Evolutionary conservation across 352 stramenopile species (phyloP), one percentile per base, ranked within the genome.

Genomic region (Pythium pyrilobum): DNA sequence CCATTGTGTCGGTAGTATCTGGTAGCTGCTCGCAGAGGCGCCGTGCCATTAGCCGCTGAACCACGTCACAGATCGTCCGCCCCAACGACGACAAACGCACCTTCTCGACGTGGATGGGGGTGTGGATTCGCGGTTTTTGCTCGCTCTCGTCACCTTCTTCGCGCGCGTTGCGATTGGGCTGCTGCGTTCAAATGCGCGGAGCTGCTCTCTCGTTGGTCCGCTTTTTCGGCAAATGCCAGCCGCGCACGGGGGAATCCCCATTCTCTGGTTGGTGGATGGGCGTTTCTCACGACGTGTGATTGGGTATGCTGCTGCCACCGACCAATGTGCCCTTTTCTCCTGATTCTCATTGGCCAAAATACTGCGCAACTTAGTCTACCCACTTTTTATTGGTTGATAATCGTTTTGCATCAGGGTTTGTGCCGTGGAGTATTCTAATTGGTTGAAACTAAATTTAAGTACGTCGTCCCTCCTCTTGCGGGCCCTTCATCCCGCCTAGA

Each of bases 171-270:
- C 49, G 61, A 52, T 68, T 72, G 53, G 59, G 39, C 58, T 59
- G 49, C 24, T 34, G 40, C 5, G 18, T 67, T 67, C 59, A 67
- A 67, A 67, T 37, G 25, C 40, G 13, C 5, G 15, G n/a, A 2
- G 37, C 37, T 58, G 62, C 52, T 58, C 59, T 52, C 70, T 75
- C 58, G 66, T 65, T 74, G 69, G 67, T 61, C 55, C 29, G 55
- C 62, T 68, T 72, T 73, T 66, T 66, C 59, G 52, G 64, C 66
- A 71, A 79, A 75, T 79, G 69, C 60, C 36, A 45, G 46, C 52
- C 40, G 46, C 52, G 24, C 45, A 52, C 48, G 27, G 34, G 27
- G 18, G 33, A 33, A 9, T 13, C 38, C 27, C n/a, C 31, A 31
- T 47, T 51, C 64, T 57, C 64, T 76, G 67, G 64, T 76, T 76